Conservation (phyloP, 495 filamentous ascomycete genomes). For the Penicillium canescens region DNA sequence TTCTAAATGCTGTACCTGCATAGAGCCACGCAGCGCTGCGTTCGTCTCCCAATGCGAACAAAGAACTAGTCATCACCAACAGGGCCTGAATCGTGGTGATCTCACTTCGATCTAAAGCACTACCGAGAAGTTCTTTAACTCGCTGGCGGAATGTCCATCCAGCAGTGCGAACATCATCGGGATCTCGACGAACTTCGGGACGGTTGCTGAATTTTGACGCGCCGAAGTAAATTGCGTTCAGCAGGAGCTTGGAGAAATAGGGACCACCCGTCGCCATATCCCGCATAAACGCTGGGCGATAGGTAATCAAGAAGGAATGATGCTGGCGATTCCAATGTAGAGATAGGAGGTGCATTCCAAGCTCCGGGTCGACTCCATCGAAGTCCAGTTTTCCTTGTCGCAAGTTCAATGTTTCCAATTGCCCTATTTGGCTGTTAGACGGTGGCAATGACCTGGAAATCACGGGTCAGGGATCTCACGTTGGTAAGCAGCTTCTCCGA, state of each 20-base stretch:
- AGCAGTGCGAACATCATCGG: constrained; percentile 21
- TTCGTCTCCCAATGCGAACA: constrained; percentile 21
- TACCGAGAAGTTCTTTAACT: constrained; percentile 20
- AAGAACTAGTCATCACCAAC: constrained; percentile 23
- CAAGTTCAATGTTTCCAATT: constrained; percentile 32
- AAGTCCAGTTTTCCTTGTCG: constrained; percentile 34
- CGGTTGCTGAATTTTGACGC: constrained; percentile 31
- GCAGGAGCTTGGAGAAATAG: constrained; percentile 35
- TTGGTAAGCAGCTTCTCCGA: constrained; percentile 31
- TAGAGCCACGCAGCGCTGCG: constrained; percentile 37
- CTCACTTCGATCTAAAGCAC: constrained; percentile 20
- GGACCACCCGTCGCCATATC: constrained; percentile 33
- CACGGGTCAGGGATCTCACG: constrained; percentile 12
- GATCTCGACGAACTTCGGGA: constrained; percentile 30
- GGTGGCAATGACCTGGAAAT: background rate
- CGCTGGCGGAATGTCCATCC: constrained; percentile 30
- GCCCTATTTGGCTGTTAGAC: constrained; percentile 14
- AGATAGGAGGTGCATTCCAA: constrained; percentile 15
- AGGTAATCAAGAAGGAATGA: constrained; percentile 31
- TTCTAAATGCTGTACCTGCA: constrained; percentile 31
- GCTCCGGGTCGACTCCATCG: constrained; percentile 36
- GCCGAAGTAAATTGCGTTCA: constrained; percentile 40
- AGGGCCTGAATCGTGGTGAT: constrained; percentile 28
- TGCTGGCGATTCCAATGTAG: constrained; percentile 35
- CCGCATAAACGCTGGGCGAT: constrained; percentile 42